A percentile compares a stretch with the other conserved stretches of the same genome.
phyloP scores from a whole-genome alignment of 345 rosid species.

The Salix koriyanagi region DNA sequence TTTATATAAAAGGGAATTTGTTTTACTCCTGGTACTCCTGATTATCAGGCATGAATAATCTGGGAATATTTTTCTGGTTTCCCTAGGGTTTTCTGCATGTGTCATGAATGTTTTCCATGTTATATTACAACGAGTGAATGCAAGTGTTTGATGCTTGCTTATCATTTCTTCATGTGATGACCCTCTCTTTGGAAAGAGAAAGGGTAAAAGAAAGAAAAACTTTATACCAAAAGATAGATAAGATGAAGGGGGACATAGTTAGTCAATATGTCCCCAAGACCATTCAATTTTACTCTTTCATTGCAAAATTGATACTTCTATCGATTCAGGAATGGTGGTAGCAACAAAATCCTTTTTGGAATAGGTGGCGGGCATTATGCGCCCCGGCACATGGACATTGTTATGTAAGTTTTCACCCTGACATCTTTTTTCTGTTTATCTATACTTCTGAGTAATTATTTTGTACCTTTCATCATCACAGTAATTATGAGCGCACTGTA shows the following conservation, averaged over 20 bases:
- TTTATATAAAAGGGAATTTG: neutral
- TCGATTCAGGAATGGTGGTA: slow-evolving; percentile 36
- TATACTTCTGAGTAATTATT: neutral
- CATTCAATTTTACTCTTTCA: neutral
- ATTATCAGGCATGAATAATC: neutral
- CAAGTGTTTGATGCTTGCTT: neutral
- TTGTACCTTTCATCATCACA: neutral
- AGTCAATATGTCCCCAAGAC: neutral
- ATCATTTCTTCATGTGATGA: neutral
- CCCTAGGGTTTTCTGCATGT: neutral
- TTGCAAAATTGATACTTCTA: neutral
- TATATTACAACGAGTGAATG: neutral
- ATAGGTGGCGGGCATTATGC: slow-evolving; percentile 95
- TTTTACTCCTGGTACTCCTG: neutral
- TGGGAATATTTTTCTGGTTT: neutral
- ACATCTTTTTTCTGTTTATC: neutral
- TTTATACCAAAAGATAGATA: neutral
- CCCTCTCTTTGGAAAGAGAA: neutral
- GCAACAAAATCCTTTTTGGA: slow-evolving; percentile 71
- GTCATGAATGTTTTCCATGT: neutral
- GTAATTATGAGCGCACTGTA: neutral
- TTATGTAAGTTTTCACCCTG: slow-evolving; percentile 32
- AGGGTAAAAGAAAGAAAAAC: neutral
- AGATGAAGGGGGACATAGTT: neutral
- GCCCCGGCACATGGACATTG: slow-evolving; percentile 88